Conservation (phyloP, 345 rosid species). For the Erucastrum elatum region DNA sequence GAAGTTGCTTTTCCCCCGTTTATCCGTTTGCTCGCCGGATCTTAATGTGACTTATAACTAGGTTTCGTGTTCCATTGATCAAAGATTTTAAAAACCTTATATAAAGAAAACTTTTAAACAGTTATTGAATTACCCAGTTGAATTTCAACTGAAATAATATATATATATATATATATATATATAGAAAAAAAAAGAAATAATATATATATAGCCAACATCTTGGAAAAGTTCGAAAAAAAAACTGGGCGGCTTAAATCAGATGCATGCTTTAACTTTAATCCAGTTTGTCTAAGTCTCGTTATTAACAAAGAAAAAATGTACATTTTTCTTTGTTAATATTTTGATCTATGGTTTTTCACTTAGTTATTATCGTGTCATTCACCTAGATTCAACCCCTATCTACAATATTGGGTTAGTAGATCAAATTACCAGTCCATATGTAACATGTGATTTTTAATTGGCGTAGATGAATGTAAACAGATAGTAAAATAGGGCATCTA, state of each 20-base stretch:
- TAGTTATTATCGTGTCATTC: slow-evolving; percentile 6
- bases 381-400: slow-evolving; percentile 17
- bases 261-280: slow-evolving; percentile 3
- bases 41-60: slow-evolving; percentile 31
- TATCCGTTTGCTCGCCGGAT: slow-evolving; percentile 58
- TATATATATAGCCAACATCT: not conserved
- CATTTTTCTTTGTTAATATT: not conserved
- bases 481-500: slow-evolving; percentile 14
- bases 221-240: not conserved
- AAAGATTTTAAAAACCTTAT: slow-evolving; percentile 31
- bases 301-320: too few relatives aligned
- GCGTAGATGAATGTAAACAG: slow-evolving; percentile 25
- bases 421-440: slow-evolving; percentile 1
- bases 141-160: not conserved
- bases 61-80: slow-evolving; percentile 54
- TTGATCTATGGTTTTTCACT: slow-evolving; percentile 7
- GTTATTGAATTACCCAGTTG: not conserved
- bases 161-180: too few relatives aligned
- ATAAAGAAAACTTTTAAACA: slow-evolving; percentile 7
- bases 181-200: too few relatives aligned
- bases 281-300: not conserved
- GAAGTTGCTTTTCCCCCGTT: slow-evolving; percentile 50
- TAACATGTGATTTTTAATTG: slow-evolving; percentile 26
- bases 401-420: slow-evolving; percentile 11
- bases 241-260: not conserved